Base-by-base conservation (phyloP, 495 filamentous ascomycete genomes). In the Trichoderma parareesei region DNA sequence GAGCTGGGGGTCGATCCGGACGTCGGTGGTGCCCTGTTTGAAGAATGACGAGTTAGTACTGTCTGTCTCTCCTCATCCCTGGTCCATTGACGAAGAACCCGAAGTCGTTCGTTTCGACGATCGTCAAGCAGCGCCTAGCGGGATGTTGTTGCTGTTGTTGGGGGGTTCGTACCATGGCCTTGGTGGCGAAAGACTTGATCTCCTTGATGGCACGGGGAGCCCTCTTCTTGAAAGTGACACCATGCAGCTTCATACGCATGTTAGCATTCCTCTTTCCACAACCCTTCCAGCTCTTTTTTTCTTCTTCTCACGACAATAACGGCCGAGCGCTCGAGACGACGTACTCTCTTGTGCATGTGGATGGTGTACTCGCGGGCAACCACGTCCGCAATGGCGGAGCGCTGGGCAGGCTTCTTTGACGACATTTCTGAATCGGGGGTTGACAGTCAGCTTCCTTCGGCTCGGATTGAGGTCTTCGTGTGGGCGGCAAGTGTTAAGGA, bases 361-460 rank as follows among this genome's bases (percentile, higher is more conserved):
- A 99, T 99, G 78, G 94, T 99, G 87, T 98, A 99, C 85, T 99
- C 95, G 85, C 94, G 92, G 66, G 94, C 87, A 75, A 99, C 94
- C 73, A 98, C 95, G 81, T 98, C 93, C 75, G 90, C 88, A 78
- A 98, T 96, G 81, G 94, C 94, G 76, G 92, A 97, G 75, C 93
- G 90, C 71, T 76, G 74, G 67, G 84, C 68, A 64, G 81, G 77
- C 82, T 88, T 87, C 69, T 79, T 83, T 76, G 84, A 85, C 82
- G 89, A 89, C 90, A 92, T 93, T 84, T 84, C 83, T 87, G 60
- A 44, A 65, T 62, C 59, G 46, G 27, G 27, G 27, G 33, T 43
- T 38, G 33, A 63, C 35, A 20, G 62, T 70, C 57, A 65, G 70
- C 67, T 69, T 27, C 27, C 2, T 33, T 40, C 18, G 46, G 27